These are phyloP conservation scores for Diaporthe eres DNA, from an alignment of 2,329 filamentous ascomycete genomes.

Conservation along the genomic window DNA sequence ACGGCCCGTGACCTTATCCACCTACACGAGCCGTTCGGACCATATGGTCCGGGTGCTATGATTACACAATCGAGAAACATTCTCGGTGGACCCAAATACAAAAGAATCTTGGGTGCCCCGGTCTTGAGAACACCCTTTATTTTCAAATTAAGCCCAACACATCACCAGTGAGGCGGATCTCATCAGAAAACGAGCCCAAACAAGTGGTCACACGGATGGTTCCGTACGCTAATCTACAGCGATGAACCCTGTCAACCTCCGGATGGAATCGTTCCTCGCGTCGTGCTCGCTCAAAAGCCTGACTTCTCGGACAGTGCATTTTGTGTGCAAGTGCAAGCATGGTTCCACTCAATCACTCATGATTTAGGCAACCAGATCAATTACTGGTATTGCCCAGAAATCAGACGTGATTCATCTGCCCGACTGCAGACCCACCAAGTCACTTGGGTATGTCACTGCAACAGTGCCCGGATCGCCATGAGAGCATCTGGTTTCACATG, in stretches of 20 bases:
- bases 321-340: background rate
- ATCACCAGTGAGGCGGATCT: background rate
- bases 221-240: background rate
- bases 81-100: background rate
- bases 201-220: background rate
- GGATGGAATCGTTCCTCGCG: background rate
- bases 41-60: background rate
- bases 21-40: background rate
- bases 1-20: background rate
- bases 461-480: background rate
- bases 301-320: background rate
- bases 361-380: background rate
- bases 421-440: background rate
- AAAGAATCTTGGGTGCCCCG: background rate
- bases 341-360: background rate
- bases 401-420: background rate
- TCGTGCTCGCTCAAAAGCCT: background rate
- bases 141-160: background rate
- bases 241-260: background rate
- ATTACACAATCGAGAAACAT: background rate
- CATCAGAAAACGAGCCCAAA: background rate
- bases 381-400: background rate
- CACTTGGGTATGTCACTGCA: background rate
- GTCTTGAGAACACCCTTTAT: background rate
- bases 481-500: background rate